phyloP scores from a whole-genome alignment of 192 early-diverging fungal species.

The Mortierella claussenii region DNA sequence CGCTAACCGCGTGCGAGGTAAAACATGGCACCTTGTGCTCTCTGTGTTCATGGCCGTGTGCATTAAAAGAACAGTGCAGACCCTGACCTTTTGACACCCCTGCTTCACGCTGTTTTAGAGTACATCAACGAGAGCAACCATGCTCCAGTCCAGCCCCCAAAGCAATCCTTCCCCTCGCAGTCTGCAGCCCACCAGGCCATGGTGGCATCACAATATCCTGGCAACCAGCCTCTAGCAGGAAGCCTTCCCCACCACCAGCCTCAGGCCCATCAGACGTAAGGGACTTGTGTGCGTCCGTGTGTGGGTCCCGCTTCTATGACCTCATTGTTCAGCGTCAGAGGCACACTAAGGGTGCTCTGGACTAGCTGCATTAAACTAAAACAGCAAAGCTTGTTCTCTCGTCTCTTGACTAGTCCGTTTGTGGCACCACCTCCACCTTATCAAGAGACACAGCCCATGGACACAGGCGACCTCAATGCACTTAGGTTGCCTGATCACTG shows the following conservation, averaged over 20 bases:
- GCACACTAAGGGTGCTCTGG: too few species aligned
- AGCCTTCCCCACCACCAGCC: neutral
- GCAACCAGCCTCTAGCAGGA: conserved; percentile 1
- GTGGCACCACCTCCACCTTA: conserved; percentile 11
- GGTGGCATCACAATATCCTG: conserved; percentile 34
- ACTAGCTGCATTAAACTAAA: too few species aligned
- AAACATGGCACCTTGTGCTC: neutral
- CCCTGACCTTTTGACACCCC: too few species aligned
- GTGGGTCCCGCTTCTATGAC: too few species aligned
- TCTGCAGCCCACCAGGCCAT: conserved; percentile 28
- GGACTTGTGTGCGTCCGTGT: too few species aligned
- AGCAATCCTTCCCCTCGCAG: conserved; percentile 40
- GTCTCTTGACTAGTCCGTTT: conserved; percentile 12
- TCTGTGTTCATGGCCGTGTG: too few species aligned
- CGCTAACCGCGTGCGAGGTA: conserved; percentile 34
- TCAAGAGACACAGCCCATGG: neutral
- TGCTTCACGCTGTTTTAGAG: too few species aligned
- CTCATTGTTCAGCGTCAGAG: too few species aligned
- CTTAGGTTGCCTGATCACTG: conserved; percentile 17
- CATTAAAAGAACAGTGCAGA: too few species aligned
- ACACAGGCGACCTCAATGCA: conserved; percentile 12
- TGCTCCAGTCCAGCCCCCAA: conserved; percentile 18
- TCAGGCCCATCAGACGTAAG: too few species aligned
- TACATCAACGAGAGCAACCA: conserved; percentile 17
- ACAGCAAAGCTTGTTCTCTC: too few species aligned